These are phyloP conservation scores for Magnaporthiopsis poae DNA, from an alignment of 2,329 filamentous ascomycete genomes.

Conservation along the genomic window DNA sequence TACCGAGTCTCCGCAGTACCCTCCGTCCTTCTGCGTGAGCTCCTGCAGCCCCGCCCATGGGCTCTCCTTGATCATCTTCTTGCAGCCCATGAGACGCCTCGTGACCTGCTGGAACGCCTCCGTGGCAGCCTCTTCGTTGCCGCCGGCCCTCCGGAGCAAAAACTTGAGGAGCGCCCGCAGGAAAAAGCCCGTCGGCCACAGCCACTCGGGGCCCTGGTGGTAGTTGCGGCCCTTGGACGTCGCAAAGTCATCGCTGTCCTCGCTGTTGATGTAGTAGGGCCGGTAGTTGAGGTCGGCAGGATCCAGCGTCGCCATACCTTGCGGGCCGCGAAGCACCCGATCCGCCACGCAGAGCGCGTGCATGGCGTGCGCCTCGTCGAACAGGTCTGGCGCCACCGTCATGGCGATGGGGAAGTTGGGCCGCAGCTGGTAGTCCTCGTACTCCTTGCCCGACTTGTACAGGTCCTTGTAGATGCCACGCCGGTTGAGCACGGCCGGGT, in stretches of 20 bases:
- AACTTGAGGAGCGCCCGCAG: conserved; percentile 84
- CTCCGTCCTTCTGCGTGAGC: conserved; percentile 81
- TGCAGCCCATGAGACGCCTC: conserved; percentile 69
- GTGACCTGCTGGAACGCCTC: conserved; percentile 96
- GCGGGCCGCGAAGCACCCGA: conserved; percentile 68
- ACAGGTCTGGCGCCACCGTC: conserved; percentile 83
- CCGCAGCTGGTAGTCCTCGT: conserved; percentile 93
- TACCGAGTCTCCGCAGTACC: conserved; percentile 78
- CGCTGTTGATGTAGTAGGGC: conserved; percentile 88
- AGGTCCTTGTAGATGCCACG: conserved; percentile 97
- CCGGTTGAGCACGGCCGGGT: conserved; percentile 70
- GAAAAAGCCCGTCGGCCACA: conserved; percentile 96
- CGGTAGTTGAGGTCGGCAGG: conserved; percentile 86
- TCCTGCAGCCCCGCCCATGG: conserved; percentile 87
- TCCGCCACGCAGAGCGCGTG: conserved; percentile 73
- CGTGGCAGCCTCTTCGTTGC: conserved; percentile 54
- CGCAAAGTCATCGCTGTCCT: conserved; percentile 82
- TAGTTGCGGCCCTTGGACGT: conserved; percentile 95
- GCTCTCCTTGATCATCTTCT: conserved; percentile 68
- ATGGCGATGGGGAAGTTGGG: conserved; percentile 93
- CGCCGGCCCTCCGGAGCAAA: conserved; percentile 58
- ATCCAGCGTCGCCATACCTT: conserved; percentile 91
- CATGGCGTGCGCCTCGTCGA: conserved; percentile 68
- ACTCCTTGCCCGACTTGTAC: conserved; percentile 86
- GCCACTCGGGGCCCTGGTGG: conserved; percentile 95